phyloP scores from a whole-genome alignment of 2,329 filamentous ascomycete species.

The Onygena corvina region DNA sequence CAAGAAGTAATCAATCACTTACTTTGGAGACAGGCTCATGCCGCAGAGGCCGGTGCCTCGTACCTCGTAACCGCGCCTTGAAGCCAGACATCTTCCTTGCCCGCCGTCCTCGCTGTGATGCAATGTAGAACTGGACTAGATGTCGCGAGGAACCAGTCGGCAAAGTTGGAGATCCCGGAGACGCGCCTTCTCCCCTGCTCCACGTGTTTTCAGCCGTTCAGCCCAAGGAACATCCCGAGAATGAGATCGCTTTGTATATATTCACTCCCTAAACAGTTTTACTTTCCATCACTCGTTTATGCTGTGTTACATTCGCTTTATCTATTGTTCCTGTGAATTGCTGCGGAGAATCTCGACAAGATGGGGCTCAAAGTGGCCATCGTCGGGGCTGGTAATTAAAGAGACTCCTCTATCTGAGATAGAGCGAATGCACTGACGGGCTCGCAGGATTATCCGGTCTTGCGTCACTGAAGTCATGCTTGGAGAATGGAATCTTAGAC shows the following conservation, averaged over 20 bases:
- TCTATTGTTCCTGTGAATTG: not conserved
- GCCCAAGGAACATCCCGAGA: no score
- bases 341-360: not conserved
- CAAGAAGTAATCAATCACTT: no score
- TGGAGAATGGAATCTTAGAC: slow-evolving; percentile 25
- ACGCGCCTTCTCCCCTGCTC: not conserved
- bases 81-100: not conserved
- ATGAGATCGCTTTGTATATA: not conserved
- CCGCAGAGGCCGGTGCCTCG: no score
- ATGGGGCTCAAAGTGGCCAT: slow-evolving; percentile 16
- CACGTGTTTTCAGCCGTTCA: not conserved
- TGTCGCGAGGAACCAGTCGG: no score
- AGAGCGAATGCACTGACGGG: not conserved
- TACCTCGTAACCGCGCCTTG: not conserved
- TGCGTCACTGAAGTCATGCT: slow-evolving; percentile 29
- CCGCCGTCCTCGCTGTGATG: not conserved
- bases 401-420: not conserved
- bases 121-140: no score
- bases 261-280: not conserved
- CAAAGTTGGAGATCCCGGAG: not conserved
- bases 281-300: not conserved
- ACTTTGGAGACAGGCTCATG: no score
- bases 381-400: slow-evolving; percentile 18
- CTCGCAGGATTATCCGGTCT: slow-evolving; percentile 27
- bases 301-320: not conserved